Conservation (phyloP, 2,329 filamentous ascomycete species). For the Xenoacremonium recifei region DNA sequence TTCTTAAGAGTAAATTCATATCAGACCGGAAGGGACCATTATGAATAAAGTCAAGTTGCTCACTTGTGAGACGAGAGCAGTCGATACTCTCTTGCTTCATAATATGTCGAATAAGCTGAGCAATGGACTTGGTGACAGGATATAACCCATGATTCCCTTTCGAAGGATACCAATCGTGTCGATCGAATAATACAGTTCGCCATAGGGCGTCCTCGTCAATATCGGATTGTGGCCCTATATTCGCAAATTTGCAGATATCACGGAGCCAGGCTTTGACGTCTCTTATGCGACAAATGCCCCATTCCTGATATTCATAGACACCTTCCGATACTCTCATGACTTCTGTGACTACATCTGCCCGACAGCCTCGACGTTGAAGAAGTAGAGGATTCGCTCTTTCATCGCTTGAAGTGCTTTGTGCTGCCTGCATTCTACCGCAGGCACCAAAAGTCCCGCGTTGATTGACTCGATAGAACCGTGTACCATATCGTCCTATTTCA, state of each 20-base stretch:
- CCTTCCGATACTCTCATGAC: conserved; percentile 2
- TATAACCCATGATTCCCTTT: no score
- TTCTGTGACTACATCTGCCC: conserved; percentile 3
- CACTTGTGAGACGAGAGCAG: background rate
- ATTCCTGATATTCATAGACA: no score
- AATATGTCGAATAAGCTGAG: background rate
- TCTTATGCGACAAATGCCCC: no score
- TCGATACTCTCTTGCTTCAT: conserved; percentile 1
- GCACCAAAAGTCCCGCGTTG: background rate
- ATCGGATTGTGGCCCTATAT: background rate
- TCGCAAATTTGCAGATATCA: conserved; percentile 4
- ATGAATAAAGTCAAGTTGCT: background rate
- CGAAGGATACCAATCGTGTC: no score
- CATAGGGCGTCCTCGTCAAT: conserved; percentile 7
- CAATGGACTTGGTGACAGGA: background rate
- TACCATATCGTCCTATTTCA: conserved; percentile 2
- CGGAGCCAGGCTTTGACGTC: background rate
- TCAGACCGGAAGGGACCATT: no score
- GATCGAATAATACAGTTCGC: conserved; percentile 1
- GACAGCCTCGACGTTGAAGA: conserved; percentile 2
- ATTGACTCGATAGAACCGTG: background rate
- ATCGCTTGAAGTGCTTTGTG: background rate
- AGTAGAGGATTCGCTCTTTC: background rate
- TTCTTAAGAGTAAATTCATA: background rate
- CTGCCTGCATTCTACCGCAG: background rate